phyloP scores from a whole-genome alignment of 1,139 yeast species.

The Yamadazyma triangularis region DNA sequence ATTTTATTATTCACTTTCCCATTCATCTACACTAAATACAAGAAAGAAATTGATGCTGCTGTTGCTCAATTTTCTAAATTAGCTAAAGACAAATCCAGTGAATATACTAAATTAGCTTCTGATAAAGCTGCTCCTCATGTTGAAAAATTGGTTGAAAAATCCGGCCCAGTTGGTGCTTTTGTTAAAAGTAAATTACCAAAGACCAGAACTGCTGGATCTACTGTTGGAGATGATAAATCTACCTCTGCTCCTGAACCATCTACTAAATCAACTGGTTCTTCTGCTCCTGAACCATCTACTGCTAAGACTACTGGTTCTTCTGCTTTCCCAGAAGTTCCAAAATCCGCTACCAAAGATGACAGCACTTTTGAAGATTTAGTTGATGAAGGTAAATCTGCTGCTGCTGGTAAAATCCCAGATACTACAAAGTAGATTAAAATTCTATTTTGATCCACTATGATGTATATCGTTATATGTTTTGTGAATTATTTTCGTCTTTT shows the following conservation, averaged over 20 bases:
- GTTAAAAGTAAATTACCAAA: conserved; percentile 53
- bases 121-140: conserved; percentile 50
- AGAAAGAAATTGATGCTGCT: conserved; percentile 76
- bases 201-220: conserved; percentile 69
- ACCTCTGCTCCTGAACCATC: conserved; percentile 11
- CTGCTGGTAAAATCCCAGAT: conserved; percentile 5
- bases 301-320: conserved; percentile 24
- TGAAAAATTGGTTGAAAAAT: conserved; percentile 45
- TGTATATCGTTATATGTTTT: no score
- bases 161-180: conserved; percentile 62
- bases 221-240: conserved; percentile 42
- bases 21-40: conserved; percentile 65
- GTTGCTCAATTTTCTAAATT: conserved; percentile 53
- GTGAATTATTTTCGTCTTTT: no score
- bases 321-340: conserved; percentile 47
- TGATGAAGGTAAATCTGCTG: conserved; percentile 17
- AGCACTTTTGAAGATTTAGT: conserved; percentile 22
- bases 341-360: conserved; percentile 28
- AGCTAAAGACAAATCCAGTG: conserved; percentile 54
- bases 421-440: no score
- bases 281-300: no score
- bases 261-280: no score
- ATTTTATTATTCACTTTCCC: conserved; percentile 73
- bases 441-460: no score
- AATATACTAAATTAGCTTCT: conserved; percentile 47